Conservation (phyloP, 441 rosid genomes). For the Dalechampia spathulata region DNA sequence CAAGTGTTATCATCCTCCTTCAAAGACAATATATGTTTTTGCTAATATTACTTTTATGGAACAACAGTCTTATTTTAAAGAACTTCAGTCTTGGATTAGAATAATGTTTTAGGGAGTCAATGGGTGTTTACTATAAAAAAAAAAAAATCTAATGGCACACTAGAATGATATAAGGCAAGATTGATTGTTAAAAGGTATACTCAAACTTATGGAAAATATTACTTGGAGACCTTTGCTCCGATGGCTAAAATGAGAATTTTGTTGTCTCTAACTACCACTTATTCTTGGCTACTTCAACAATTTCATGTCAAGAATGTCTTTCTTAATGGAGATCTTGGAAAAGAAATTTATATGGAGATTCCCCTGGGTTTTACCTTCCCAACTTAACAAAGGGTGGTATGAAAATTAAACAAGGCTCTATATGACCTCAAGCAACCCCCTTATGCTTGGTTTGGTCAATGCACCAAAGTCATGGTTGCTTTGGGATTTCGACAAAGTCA, state of each 20-base stretch:
- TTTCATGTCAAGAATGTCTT: neutral
- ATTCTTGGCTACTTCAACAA: neutral
- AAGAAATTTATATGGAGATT: neutral
- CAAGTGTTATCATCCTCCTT: too few species aligned
- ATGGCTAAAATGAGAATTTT: neutral
- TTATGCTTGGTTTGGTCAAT: neutral
- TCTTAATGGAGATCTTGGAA: neutral
- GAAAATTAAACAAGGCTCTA: neutral
- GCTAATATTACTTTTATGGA: too few species aligned
- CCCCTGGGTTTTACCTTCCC: neutral
- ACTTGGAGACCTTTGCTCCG: neutral
- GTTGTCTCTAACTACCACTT: neutral
- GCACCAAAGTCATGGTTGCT: neutral
- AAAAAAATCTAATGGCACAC: neutral
- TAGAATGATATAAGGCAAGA: neutral
- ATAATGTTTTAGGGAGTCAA: neutral
- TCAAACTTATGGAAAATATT: neutral
- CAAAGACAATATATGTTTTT: too few species aligned
- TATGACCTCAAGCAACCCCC: neutral
- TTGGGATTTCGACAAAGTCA: neutral
- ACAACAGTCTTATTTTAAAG: too few species aligned
- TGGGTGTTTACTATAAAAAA: neutral
- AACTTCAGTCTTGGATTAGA: too few species aligned
- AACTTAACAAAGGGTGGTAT: neutral
- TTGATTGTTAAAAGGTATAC: neutral